These are phyloP conservation scores for Gossypium gossypioides DNA, from an alignment of 441 rosid species.

Conservation along the genomic window DNA sequence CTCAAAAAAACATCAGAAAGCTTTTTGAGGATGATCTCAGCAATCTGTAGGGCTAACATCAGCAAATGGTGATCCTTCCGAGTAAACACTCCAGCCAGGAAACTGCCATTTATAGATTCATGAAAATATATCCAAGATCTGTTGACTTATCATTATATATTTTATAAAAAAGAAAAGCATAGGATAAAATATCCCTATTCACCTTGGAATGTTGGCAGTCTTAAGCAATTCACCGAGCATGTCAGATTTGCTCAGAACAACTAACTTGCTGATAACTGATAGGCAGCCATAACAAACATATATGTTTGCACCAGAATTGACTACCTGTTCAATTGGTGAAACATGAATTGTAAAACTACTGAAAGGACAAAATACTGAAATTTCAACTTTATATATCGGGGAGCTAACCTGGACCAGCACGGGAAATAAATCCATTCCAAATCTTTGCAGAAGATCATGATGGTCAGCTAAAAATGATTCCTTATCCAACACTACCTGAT, in stretches of 20 bases:
- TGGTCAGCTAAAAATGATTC: constrained; percentile 49
- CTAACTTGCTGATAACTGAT: constrained; percentile 56
- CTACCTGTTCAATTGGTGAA: constrained; percentile 43
- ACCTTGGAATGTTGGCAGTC: constrained; percentile 79
- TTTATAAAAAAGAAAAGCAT: constrained; percentile 3
- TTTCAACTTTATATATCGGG: constrained; percentile 2
- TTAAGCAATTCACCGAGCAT: constrained; percentile 56
- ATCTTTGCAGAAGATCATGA: constrained; percentile 52
- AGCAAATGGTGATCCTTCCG: constrained; percentile 82
- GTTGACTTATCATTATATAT: neutral
- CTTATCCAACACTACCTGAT: constrained; percentile 49
- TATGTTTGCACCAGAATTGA: constrained; percentile 76
- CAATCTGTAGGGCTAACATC: constrained; percentile 60
- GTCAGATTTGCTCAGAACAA: constrained; percentile 56
- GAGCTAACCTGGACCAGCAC: constrained; percentile 66
- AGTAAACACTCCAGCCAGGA: constrained; percentile 79
- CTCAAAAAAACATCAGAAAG: constrained; percentile 47
- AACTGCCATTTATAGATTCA: constrained; percentile 41
- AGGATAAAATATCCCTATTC: constrained; percentile 15
- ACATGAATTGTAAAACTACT: constrained; percentile 13
- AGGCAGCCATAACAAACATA: constrained; percentile 77
- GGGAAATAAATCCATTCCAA: constrained; percentile 67
- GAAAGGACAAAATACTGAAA: neutral
- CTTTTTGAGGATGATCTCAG: constrained; percentile 69
- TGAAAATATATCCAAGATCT: constrained; percentile 5